phyloP scores from a whole-genome alignment of 768 basidiomycete genomes.

The Macrolepiota dolichaula region DNA sequence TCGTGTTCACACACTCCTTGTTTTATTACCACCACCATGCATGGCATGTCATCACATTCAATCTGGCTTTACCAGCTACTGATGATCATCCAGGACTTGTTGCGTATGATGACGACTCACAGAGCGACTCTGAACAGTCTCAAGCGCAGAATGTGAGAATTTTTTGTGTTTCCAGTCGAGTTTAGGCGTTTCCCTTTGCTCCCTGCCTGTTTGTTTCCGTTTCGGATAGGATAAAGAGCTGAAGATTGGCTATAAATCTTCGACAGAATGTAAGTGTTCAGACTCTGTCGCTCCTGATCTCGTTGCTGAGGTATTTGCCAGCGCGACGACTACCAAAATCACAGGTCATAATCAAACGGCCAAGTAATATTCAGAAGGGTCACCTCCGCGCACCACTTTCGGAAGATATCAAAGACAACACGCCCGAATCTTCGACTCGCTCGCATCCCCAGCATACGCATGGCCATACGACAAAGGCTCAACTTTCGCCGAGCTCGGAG shows the following conservation, averaged over 20 bases:
- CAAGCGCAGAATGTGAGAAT: conserved; percentile 62
- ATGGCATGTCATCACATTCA: conserved; percentile 15
- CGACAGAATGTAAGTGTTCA: conserved; percentile 39
- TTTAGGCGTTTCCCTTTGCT: conserved; percentile 62
- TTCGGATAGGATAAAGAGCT: conserved; percentile 62
- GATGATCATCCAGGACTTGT: conserved; percentile 44
- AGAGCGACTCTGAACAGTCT: conserved; percentile 50
- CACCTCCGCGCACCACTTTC: conserved; percentile 49
- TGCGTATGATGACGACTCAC: conserved; percentile 63
- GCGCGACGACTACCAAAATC: conserved; percentile 45
- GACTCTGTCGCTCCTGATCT: conserved; percentile 12
- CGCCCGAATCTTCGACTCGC: conserved; percentile 17
- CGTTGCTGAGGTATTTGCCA: conserved; percentile 12
- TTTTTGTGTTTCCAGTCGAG: conserved; percentile 30
- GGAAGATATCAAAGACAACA: conserved; percentile 32
- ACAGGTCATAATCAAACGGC: conserved; percentile 59
- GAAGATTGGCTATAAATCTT: conserved; percentile 31
- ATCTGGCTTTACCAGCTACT: not conserved
- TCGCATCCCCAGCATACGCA: conserved; percentile 5
- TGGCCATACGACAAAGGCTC: not conserved
- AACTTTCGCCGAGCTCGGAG: not conserved
- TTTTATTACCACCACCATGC: conserved; percentile 18
- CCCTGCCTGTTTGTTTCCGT: conserved; percentile 44
- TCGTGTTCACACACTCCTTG: conserved; percentile 8
- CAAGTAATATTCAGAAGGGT: conserved; percentile 40